A percentile compares a stretch with the other conserved stretches of the same genome.
phyloP scores from a whole-genome alignment of 139 green algal species.

The Chlamydomonas urium region DNA sequence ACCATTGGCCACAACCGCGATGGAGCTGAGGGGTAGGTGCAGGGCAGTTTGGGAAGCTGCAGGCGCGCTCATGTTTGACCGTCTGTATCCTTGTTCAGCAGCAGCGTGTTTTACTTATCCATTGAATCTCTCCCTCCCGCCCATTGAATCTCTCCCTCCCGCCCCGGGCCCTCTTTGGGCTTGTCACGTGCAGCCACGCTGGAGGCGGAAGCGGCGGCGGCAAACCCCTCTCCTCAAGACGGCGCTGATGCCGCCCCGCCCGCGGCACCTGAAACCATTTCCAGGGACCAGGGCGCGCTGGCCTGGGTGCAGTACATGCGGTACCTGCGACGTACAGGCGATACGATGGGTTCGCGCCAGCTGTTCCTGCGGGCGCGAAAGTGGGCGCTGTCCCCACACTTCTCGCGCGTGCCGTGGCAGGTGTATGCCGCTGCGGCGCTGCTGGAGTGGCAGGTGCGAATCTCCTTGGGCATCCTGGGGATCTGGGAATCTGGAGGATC shows the following conservation, averaged over 20 bases:
- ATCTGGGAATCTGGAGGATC: too few species aligned
- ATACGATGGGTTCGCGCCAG: slow-evolving; percentile 57
- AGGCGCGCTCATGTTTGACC: too few species aligned
- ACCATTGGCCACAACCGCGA: not conserved
- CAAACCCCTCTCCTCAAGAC: not conserved
- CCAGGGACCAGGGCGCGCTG: slow-evolving; percentile 52
- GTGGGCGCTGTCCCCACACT: slow-evolving; percentile 28
- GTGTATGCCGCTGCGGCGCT: slow-evolving; percentile 69
- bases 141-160: too few species aligned
- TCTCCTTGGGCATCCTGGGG: too few species aligned
- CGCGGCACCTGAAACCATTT: not conserved
- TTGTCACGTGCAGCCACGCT: too few species aligned
- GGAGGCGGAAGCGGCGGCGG: too few species aligned
- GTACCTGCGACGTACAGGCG: slow-evolving; percentile 60
- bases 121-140: too few species aligned
- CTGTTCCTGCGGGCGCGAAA: slow-evolving; percentile 80
- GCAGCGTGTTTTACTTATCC: too few species aligned
- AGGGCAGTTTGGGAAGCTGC: not conserved
- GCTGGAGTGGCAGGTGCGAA: slow-evolving; percentile 76
- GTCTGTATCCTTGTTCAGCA: too few species aligned
- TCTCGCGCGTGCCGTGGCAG: slow-evolving; percentile 6
- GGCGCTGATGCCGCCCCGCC: not conserved
- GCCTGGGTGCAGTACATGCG: slow-evolving; percentile 85
- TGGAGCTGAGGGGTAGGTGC: not conserved
- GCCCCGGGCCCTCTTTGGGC: too few species aligned